Percentiles rank a stretch among this genome's conserved stretches.
These are phyloP conservation scores for Przewalskia tangutica DNA, from an alignment of 257 asterid species.

Conservation along the genomic window DNA sequence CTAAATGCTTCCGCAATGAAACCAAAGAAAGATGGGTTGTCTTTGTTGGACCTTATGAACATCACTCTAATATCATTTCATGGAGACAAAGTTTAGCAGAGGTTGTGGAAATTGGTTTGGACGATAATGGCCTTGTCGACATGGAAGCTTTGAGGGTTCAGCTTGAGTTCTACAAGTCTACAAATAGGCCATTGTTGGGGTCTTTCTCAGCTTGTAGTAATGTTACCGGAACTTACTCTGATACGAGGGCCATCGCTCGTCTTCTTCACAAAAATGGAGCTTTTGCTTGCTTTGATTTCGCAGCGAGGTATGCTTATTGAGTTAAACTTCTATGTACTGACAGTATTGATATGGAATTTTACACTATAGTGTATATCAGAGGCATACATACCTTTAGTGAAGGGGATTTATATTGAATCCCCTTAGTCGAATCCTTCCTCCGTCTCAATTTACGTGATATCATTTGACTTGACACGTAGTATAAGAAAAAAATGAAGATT, in stretches of 20 bases:
- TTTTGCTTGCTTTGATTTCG: neutral
- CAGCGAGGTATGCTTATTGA: neutral
- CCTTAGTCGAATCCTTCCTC: no score
- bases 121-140: conserved; percentile 23
- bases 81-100: conserved; percentile 55
- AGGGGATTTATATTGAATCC: no score
- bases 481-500: no score
- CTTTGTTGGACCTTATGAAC: conserved; percentile 48
- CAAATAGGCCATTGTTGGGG: conserved; percentile 29
- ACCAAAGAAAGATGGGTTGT: conserved; percentile 36
- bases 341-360: no score
- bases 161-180: conserved; percentile 14
- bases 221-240: conserved; percentile 35
- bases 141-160: conserved; percentile 21
- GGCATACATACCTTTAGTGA: no score
- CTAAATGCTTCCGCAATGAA: conserved; percentile 1
- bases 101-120: conserved; percentile 48
- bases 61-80: conserved; percentile 47
- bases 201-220: conserved; percentile 56
- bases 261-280: conserved; percentile 26
- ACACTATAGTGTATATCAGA: no score
- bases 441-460: no score
- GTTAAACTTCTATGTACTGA: neutral
- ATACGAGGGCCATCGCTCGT: conserved; percentile 29
- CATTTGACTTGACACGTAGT: no score